These are phyloP conservation scores for Coemansia guatemalensis DNA, from an alignment of 192 early-diverging fungal species.

Conservation along the genomic window DNA sequence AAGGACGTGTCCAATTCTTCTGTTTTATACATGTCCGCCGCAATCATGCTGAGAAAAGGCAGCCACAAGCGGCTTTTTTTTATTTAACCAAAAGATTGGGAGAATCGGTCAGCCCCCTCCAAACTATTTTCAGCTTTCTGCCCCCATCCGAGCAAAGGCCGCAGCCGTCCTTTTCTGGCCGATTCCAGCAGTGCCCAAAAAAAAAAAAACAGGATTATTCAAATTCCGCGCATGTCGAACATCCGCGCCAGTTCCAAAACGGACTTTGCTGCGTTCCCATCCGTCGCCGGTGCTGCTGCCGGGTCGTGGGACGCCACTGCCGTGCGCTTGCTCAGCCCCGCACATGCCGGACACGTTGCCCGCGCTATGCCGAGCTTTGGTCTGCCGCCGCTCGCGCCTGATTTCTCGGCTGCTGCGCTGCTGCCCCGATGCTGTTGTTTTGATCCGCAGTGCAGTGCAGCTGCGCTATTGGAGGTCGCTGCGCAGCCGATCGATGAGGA, in stretches of 20 bases:
- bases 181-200: no score
- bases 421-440: not conserved
- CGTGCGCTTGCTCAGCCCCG: not conserved
- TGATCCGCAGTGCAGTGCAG: not conserved
- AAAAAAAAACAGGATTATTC: slow-evolving; percentile 11
- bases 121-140: no score
- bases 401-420: not conserved
- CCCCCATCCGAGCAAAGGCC: no score
- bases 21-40: no score
- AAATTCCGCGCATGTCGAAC: slow-evolving; percentile 34
- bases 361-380: slow-evolving; percentile 1
- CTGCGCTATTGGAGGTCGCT: no score
- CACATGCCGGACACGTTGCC: slow-evolving; percentile 9
- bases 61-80: no score
- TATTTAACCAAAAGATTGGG: no score
- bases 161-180: not conserved
- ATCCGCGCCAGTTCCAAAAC: slow-evolving; percentile 41
- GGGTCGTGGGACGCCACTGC: slow-evolving; percentile 3
- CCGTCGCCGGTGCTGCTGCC: not conserved
- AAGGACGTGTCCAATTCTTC: no score
- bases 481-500: no score
- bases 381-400: not conserved
- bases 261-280: slow-evolving; percentile 12
- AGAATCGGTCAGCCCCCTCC: no score
- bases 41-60: no score